These are phyloP conservation scores for Picochlorum sp. DNA, from an alignment of 139 green algal species.

Conservation along the genomic window DNA sequence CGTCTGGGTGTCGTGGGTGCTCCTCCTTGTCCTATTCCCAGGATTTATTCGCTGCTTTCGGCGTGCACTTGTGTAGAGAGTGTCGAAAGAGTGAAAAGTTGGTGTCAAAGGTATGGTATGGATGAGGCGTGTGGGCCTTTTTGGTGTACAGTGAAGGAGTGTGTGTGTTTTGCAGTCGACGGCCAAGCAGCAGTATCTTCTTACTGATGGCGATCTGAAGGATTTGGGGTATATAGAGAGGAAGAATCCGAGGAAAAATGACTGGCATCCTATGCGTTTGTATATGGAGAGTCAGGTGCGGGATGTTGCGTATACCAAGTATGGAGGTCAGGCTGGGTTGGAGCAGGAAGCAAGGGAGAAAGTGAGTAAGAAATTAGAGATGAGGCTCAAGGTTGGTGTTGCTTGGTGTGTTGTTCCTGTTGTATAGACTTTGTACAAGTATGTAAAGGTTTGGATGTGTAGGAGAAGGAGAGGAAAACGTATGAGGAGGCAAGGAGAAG, in stretches of 20 bases:
- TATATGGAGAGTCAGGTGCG: conserved; percentile 53
- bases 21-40: conserved; percentile 31
- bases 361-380: conserved; percentile 10
- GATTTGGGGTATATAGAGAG: conserved; percentile 43
- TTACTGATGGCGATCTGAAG: conserved; percentile 50
- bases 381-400: conserved; percentile 9
- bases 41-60: conserved; percentile 39
- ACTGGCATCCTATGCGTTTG: conserved; percentile 55
- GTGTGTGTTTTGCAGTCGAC: conserved; percentile 10
- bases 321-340: conserved; percentile 30
- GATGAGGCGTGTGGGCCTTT: neutral
- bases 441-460: neutral
- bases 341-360: conserved; percentile 11
- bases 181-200: conserved; percentile 38
- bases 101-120: conserved; percentile 35
- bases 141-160: too few relatives aligned
- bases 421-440: neutral
- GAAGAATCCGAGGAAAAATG: conserved; percentile 54
- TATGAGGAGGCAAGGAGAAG: conserved; percentile 14
- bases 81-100: conserved; percentile 42
- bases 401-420: too few relatives aligned
- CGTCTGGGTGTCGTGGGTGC: conserved; percentile 30
- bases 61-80: conserved; percentile 35
- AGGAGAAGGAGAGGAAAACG: conserved; percentile 9
- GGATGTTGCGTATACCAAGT: conserved; percentile 23